These are phyloP conservation scores for Citrus hindsii DNA, from an alignment of 345 rosid genomes.

Conservation along the genomic window DNA sequence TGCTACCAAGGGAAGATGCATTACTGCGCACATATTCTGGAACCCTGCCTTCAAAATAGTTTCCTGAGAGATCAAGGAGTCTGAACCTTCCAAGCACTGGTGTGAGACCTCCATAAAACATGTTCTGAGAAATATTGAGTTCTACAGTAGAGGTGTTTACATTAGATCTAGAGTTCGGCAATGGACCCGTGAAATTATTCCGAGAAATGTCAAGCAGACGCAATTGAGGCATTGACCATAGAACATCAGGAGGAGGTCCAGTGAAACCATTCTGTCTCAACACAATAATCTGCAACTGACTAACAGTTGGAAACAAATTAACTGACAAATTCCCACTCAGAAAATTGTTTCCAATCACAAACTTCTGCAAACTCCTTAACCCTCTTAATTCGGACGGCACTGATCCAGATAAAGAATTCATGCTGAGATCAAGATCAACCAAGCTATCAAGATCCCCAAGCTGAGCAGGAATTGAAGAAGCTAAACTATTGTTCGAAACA, in stretches of 20 bases:
- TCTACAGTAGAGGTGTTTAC: conserved; percentile 30
- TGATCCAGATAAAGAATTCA: conserved; percentile 60
- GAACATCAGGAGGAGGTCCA: conserved; percentile 49
- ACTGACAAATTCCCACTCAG: conserved; percentile 55
- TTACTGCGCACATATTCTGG: conserved; percentile 50
- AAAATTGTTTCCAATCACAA: conserved; percentile 53
- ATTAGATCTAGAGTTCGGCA: conserved; percentile 43
- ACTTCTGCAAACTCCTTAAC: conserved; percentile 57
- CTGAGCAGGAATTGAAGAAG: conserved; percentile 65
- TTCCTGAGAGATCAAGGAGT: conserved; percentile 54
- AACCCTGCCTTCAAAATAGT: conserved; percentile 80
- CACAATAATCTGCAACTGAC: conserved; percentile 60
- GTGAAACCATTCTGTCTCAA: conserved; percentile 47
- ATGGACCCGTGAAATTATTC: conserved; percentile 70
- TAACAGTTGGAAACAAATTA: conserved; percentile 44
- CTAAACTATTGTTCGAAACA: conserved; percentile 66
- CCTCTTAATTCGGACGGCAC: conserved; percentile 57
- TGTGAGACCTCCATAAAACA: conserved; percentile 67
- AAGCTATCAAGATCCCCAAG: conserved; percentile 64
- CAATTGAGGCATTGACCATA: conserved; percentile 62
- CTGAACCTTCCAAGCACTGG: conserved; percentile 46
- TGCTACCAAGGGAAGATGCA: conserved; percentile 45
- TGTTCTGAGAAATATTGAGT: conserved; percentile 68
- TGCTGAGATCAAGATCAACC: conserved; percentile 79
- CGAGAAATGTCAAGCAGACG: conserved; percentile 61